phyloP scores from a whole-genome alignment of 179 eudicot genomes.

The Silene vulgaris region DNA sequence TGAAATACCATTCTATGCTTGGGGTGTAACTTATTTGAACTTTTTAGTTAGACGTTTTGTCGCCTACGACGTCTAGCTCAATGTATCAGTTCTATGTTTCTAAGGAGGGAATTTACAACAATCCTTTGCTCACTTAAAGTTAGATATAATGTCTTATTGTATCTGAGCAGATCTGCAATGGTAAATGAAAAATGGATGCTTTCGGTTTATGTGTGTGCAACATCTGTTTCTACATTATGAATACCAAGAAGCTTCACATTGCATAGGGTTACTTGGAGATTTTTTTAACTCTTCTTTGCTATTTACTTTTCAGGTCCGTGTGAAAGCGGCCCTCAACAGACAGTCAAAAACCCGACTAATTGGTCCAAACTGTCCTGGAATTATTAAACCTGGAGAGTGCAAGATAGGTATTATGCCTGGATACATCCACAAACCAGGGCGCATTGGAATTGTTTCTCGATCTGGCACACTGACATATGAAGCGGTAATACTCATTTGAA shows the following conservation, averaged over 20 bases:
- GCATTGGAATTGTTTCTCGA: conserved; percentile 95
- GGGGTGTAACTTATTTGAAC: no score
- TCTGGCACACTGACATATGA: conserved; percentile 98
- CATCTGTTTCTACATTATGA: background rate
- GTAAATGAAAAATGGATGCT: no score
- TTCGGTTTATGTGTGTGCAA: background rate
- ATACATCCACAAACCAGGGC: conserved; percentile 99
- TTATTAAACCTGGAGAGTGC: conserved; percentile 98
- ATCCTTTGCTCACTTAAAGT: no score
- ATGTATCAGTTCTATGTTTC: no score
- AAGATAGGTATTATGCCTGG: conserved; percentile 99
- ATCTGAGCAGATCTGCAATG: no score
- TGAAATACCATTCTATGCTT: no score
- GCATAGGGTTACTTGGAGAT: background rate
- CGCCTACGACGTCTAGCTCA: no score
- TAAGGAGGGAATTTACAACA: no score
- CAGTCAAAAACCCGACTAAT: conserved; percentile 84
- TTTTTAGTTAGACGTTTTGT: no score
- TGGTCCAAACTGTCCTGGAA: conserved; percentile 98
- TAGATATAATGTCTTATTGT: no score
- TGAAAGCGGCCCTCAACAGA: conserved; percentile 77
- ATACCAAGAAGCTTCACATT: background rate
- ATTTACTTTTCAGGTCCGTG: conserved; percentile 59
- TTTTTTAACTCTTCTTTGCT: background rate
- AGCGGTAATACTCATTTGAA: conserved; percentile 43